Evolutionary conservation across 176 grass and related monocot species (phyloP).

Genomic region (Zea luxurians): DNA sequence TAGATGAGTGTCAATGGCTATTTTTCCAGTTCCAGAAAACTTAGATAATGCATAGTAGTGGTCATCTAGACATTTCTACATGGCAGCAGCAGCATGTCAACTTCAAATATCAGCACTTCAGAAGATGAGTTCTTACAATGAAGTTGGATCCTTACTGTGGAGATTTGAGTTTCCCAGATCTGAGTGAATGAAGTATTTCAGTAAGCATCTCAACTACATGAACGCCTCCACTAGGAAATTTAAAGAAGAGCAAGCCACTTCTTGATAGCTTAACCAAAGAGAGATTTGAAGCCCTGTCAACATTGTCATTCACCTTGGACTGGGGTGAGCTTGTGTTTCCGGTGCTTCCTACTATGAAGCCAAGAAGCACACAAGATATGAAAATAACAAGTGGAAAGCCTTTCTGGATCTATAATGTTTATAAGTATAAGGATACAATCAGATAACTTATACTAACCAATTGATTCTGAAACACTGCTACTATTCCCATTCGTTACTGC

Average conservation of each 20-base stretch:
- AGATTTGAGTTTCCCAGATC: conserved; percentile 67
- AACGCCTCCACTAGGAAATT: conserved; percentile 59
- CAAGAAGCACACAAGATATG: conserved; percentile 42
- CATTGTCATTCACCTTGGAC: conserved; percentile 42
- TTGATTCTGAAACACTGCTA: conserved; percentile 35
- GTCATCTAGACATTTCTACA: neutral
- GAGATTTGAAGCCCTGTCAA: conserved; percentile 44
- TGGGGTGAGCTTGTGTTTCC: conserved; percentile 38
- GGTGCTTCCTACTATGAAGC: conserved; percentile 33
- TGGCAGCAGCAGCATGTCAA: neutral
- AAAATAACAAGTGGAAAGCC: neutral
- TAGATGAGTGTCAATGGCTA: neutral
- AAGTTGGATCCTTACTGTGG: conserved; percentile 57
- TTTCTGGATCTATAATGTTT: too few species aligned
- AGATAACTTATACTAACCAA: conserved; percentile 44
- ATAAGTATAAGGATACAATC: conserved; percentile 2
- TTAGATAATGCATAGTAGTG: neutral
- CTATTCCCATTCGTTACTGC: conserved; percentile 23
- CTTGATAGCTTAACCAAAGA: conserved; percentile 89
- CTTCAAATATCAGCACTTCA: conserved; percentile 12
- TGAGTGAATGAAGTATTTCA: conserved; percentile 62
- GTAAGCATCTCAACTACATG: conserved; percentile 66
- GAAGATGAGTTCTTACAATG: neutral
- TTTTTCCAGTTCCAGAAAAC: conserved; percentile 3
- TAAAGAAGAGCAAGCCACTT: conserved; percentile 82